Evolutionary conservation across 768 basidiomycete genomes (phyloP).

Genomic region (Suillus tomentosus): DNA sequence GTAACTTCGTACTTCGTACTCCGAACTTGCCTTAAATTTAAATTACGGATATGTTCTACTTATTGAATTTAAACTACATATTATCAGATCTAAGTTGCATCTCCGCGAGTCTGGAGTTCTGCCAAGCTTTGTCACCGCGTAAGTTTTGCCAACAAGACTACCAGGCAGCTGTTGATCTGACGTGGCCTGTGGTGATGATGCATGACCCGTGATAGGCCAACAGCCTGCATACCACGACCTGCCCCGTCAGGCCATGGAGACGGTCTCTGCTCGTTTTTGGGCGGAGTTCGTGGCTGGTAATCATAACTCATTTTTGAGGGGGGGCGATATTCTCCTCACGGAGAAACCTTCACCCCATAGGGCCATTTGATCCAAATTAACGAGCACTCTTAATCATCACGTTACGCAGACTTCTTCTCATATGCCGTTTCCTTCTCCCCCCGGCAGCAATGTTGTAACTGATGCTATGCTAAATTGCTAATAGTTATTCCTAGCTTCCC

Average conservation of each 20-base stretch:
- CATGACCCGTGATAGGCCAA: neutral
- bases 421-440: neutral
- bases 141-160: too few species aligned
- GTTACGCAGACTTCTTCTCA: slow-evolving; percentile 1
- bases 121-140: too few species aligned
- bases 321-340: neutral
- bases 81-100: too few species aligned
- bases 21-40: too few species aligned
- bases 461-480: neutral
- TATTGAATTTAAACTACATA: too few species aligned
- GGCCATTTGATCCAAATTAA: neutral
- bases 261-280: neutral
- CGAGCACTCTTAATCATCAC: neutral
- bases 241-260: neutral
- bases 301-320: neutral
- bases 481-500: neutral
- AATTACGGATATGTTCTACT: too few species aligned
- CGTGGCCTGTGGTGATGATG: neutral
- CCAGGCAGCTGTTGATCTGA: neutral
- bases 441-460: slow-evolving; percentile 2
- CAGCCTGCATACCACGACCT: neutral
- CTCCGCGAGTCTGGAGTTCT: too few species aligned
- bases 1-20: too few species aligned
- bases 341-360: neutral
- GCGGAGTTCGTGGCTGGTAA: neutral